These are phyloP conservation scores for Hypoxylon rickii DNA, from an alignment of 495 filamentous ascomycete genomes.

Conservation along the genomic window DNA sequence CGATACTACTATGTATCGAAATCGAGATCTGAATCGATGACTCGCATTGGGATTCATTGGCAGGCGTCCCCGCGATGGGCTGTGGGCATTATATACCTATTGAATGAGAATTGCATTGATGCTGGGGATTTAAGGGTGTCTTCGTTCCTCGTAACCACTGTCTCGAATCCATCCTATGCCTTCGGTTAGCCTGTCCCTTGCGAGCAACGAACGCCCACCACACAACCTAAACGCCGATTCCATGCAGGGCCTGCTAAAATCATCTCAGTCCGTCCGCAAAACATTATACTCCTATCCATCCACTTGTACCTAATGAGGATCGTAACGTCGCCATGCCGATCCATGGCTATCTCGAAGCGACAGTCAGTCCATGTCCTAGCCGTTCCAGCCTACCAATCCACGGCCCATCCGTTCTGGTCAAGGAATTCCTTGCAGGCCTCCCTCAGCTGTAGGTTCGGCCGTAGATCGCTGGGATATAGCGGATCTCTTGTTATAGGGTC, in stretches of 20 bases:
- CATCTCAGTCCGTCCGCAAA: background rate
- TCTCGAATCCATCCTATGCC: background rate
- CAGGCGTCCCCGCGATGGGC: background rate
- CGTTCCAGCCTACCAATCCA: slow-evolving; percentile 68
- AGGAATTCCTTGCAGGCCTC: slow-evolving; percentile 84
- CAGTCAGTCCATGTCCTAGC: too few relatives aligned
- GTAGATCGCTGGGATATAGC: slow-evolving; percentile 69
- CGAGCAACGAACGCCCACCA: background rate
- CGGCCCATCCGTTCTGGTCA: slow-evolving; percentile 88
- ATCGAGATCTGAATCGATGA: background rate
- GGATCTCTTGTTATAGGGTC: slow-evolving; percentile 86
- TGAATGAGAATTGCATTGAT: background rate
- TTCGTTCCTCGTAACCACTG: slow-evolving; percentile 16
- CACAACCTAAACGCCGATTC: slow-evolving; percentile 19
- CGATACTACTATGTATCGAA: background rate
- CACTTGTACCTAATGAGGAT: too few relatives aligned
- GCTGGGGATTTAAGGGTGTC: background rate
- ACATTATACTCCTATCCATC: background rate
- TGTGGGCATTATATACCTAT: too few relatives aligned
- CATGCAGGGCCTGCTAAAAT: slow-evolving; percentile 22
- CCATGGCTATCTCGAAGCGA: too few relatives aligned
- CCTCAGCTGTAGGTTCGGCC: slow-evolving; percentile 82
- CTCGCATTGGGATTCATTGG: background rate
- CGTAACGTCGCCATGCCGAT: too few relatives aligned
- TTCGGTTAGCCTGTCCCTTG: slow-evolving; percentile 13